Evolutionary conservation across 1,139 yeast genomes (phyloP).

Genomic region (Yamadazyma dendronema): DNA sequence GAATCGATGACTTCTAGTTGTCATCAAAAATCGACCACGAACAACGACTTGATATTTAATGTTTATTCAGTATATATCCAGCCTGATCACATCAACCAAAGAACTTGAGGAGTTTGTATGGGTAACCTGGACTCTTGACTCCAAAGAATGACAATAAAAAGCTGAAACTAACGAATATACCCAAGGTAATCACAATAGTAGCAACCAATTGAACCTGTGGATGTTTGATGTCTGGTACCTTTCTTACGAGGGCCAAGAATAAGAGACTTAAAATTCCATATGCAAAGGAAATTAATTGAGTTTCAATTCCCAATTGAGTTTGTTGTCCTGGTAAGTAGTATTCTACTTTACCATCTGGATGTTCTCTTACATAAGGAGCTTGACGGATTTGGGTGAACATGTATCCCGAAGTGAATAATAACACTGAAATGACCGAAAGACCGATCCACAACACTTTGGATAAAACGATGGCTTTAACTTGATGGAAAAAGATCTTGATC

Average conservation of each 20-base stretch:
- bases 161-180: slow-evolving; percentile 53
- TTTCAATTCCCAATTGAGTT: slow-evolving; percentile 76
- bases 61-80: neutral
- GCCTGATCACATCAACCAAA: neutral
- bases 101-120: slow-evolving; percentile 24
- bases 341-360: slow-evolving; percentile 52
- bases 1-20: no score
- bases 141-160: slow-evolving; percentile 54
- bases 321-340: slow-evolving; percentile 71
- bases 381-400: slow-evolving; percentile 90
- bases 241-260: slow-evolving; percentile 48
- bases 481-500: slow-evolving; percentile 30
- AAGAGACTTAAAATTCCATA: slow-evolving; percentile 58
- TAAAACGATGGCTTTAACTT: slow-evolving; percentile 23
- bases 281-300: slow-evolving; percentile 67
- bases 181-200: slow-evolving; percentile 34
- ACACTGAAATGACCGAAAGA: slow-evolving; percentile 53
- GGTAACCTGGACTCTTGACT: slow-evolving; percentile 61
- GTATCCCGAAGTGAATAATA: slow-evolving; percentile 82
- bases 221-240: slow-evolving; percentile 44
- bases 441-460: slow-evolving; percentile 62
- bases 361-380: slow-evolving; percentile 64
- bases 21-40: no score
- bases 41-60: no score
- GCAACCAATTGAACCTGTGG: slow-evolving; percentile 44